Evolutionary conservation across 257 asterid genomes (phyloP).

Genomic region (Perilla frutescens): DNA sequence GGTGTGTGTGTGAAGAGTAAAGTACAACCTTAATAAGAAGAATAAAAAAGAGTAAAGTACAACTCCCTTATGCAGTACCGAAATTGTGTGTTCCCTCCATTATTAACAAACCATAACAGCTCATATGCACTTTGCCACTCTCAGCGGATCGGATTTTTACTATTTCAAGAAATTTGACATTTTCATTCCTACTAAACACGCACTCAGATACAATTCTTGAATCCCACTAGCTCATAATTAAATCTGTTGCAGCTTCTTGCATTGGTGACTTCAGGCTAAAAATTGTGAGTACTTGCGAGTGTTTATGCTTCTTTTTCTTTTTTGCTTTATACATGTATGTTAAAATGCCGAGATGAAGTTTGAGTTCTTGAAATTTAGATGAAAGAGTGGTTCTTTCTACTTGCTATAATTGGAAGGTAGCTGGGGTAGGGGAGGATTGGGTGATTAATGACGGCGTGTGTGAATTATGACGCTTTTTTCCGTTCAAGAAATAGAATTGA

Average conservation of each 20-base stretch:
- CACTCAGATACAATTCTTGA: background rate
- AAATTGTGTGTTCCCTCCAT: constrained; percentile 32
- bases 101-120: background rate
- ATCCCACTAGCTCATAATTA: background rate
- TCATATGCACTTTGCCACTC: constrained; percentile 29
- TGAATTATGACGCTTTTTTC: background rate
- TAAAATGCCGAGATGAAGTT: constrained; percentile 32
- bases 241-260: constrained; percentile 25
- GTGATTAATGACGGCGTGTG: background rate
- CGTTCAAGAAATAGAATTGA: background rate
- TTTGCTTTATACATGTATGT: constrained; percentile 20
- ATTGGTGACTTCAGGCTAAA: constrained; percentile 23
- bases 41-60: background rate
- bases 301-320: background rate
- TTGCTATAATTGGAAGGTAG: background rate
- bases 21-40: background rate
- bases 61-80: background rate
- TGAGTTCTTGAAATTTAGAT: constrained; percentile 7
- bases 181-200: constrained; percentile 7
- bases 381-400: background rate
- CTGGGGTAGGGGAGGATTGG: background rate
- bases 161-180: constrained; percentile 26
- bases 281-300: background rate
- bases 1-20: background rate
- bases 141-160: constrained; percentile 27